These are phyloP conservation scores for Crotalaria pallida DNA, from an alignment of 306 rosid genomes.

Conservation along the genomic window DNA sequence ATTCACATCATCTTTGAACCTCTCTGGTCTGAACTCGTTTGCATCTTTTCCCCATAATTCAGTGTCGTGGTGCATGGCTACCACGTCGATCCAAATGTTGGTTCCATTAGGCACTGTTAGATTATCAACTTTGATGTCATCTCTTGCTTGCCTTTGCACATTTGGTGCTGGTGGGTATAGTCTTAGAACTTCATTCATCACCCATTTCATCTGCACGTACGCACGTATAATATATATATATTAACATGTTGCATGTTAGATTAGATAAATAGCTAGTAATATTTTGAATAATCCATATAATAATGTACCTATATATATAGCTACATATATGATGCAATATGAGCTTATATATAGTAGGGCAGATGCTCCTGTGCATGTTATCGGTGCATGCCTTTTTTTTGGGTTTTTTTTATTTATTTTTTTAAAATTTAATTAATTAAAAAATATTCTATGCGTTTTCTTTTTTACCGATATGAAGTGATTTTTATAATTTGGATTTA, in stretches of 20 bases:
- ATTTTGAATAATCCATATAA: no score
- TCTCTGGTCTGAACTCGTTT: constrained; percentile 51
- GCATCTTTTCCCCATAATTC: constrained; percentile 76
- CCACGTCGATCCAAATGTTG: constrained; percentile 86
- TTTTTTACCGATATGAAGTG: no score
- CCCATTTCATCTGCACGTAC: constrained; percentile 77
- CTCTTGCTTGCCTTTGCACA: constrained; percentile 84
- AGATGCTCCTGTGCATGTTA: no score
- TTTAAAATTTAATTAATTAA: no score
- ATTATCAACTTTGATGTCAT: constrained; percentile 50
- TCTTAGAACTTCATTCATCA: constrained; percentile 81
- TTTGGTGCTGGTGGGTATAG: constrained; percentile 90
- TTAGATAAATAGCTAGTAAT: neutral
- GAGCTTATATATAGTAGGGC: no score
- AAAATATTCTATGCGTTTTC: no score
- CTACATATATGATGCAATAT: no score
- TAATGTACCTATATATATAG: constrained; percentile 14
- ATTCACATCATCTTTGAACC: constrained; percentile 41
- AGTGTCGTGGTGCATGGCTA: constrained; percentile 79
- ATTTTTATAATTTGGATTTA: no score
- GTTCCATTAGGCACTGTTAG: constrained; percentile 63
- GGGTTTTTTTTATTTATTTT: no score
- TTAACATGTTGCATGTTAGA: neutral
- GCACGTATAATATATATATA: no score
- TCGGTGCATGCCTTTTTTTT: no score